Conservation (phyloP, 1,284 basidiomycete genomes). For the Fomitopsis betulina region DNA sequence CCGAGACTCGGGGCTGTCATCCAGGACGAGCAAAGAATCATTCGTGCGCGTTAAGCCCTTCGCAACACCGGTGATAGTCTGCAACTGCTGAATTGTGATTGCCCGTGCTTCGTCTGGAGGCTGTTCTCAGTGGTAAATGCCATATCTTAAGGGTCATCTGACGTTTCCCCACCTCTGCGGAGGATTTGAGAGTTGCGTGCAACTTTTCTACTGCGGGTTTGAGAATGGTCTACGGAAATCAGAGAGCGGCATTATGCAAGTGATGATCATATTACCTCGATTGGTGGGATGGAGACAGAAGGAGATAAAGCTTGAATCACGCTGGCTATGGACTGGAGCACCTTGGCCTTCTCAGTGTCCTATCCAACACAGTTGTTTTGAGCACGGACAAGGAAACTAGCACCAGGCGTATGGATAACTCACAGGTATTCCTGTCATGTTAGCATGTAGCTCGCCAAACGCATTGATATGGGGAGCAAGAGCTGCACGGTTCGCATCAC, state of each 20-base stretch:
- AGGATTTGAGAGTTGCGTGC: slow-evolving; percentile 52
- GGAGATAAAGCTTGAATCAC: slow-evolving; percentile 85
- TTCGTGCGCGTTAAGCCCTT: slow-evolving; percentile 77
- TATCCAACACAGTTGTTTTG: slow-evolving; percentile 21
- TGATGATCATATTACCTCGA: slow-evolving; percentile 48
- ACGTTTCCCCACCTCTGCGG: slow-evolving; percentile 38
- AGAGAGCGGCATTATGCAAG: not conserved
- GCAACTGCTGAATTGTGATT: slow-evolving; percentile 63
- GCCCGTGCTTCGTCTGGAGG: slow-evolving; percentile 63
- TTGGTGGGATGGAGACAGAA: slow-evolving; percentile 67
- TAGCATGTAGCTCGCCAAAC: slow-evolving; percentile 79
- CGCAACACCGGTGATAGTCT: slow-evolving; percentile 77
- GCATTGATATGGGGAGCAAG: slow-evolving; percentile 79
- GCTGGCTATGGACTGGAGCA: slow-evolving; percentile 85
- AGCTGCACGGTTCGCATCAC: slow-evolving; percentile 79
- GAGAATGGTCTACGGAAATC: slow-evolving; percentile 57
- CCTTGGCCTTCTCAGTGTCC: slow-evolving; percentile 86
- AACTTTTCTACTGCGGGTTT: slow-evolving; percentile 73
- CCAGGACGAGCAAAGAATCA: slow-evolving; percentile 64
- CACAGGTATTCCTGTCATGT: slow-evolving; percentile 70
- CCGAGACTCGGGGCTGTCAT: slow-evolving; percentile 48
- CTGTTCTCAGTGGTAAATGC: slow-evolving; percentile 32
- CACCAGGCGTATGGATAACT: slow-evolving; percentile 21
- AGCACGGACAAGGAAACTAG: not conserved
- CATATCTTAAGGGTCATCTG: slow-evolving; percentile 1